A percentile compares a stretch with the other conserved stretches of the same genome.
These are phyloP conservation scores for Inonotus hispidus DNA, from an alignment of 1,284 basidiomycete species.

Conservation along the genomic window DNA sequence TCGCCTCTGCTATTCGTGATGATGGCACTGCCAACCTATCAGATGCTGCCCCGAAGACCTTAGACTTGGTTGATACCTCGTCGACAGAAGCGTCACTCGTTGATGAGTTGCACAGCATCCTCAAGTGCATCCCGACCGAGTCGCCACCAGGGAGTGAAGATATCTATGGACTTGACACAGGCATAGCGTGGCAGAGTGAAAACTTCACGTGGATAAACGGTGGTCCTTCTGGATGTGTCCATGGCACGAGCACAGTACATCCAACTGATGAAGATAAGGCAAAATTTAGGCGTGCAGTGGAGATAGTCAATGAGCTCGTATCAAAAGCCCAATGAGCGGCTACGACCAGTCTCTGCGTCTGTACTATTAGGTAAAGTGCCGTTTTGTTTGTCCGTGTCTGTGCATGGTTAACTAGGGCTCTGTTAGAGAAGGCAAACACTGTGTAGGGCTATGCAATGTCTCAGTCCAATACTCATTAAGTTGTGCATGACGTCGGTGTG, in stretches of 20 bases:
- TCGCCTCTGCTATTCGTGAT: conserved; percentile 43
- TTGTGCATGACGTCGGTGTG: no score
- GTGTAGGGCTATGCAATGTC: no score
- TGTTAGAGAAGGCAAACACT: no score
- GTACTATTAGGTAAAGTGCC: neutral
- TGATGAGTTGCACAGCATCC: conserved; percentile 49
- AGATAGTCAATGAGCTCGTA: conserved; percentile 53
- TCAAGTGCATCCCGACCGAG: conserved; percentile 54
- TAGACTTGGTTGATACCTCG: conserved; percentile 32
- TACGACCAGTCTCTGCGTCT: neutral
- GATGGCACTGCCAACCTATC: conserved; percentile 42
- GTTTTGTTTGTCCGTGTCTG: neutral
- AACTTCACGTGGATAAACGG: conserved; percentile 58
- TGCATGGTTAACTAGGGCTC: neutral
- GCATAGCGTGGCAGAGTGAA: conserved; percentile 56
- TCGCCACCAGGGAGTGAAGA: conserved; percentile 56
- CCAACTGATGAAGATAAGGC: conserved; percentile 55
- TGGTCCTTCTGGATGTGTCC: conserved; percentile 53
- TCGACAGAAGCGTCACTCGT: conserved; percentile 34
- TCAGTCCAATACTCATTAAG: no score
- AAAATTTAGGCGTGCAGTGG: conserved; percentile 62
- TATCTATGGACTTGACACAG: conserved; percentile 63
- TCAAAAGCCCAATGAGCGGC: conserved; percentile 29
- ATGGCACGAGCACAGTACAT: conserved; percentile 42
- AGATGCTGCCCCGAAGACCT: conserved; percentile 39